Conservation (phyloP, 1,284 basidiomycete species). For the Irpex sp. region DNA sequence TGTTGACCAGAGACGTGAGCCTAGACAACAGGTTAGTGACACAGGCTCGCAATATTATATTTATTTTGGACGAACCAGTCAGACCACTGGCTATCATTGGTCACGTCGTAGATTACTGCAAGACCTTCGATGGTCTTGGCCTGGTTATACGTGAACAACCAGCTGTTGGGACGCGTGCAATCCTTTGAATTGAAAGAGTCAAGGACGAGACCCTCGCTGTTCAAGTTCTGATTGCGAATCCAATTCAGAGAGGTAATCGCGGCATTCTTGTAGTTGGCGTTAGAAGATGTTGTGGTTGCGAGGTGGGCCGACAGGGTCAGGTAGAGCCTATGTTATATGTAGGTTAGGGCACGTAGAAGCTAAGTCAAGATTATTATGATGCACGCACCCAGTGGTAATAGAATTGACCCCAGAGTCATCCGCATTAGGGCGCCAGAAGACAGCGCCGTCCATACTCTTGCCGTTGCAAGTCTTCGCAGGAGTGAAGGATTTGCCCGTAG, state of each 20-base stretch:
- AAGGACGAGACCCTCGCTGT: constrained; percentile 37
- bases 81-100: constrained; percentile 38
- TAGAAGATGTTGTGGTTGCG: constrained; percentile 36
- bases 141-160: constrained; percentile 50
- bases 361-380: background rate
- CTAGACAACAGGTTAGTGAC: constrained; percentile 21
- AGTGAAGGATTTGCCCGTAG: background rate
- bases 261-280: constrained; percentile 41
- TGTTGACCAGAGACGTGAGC: constrained; percentile 34
- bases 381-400: constrained; percentile 45
- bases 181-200: constrained; percentile 43
- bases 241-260: constrained; percentile 43
- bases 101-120: constrained; percentile 39
- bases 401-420: constrained; percentile 41
- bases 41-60: background rate
- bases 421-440: constrained; percentile 31
- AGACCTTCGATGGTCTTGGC: constrained; percentile 51
- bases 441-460: background rate
- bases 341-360: constrained; percentile 4
- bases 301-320: constrained; percentile 37
- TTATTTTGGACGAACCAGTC: constrained; percentile 24
- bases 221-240: constrained; percentile 43
- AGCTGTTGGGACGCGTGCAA: constrained; percentile 37
- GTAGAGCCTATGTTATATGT: constrained; percentile 19
- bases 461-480: background rate